Base-by-base conservation (phyloP, 1,284 basidiomycete species). In the Cutaneotrichosporon arboriforme region DNA sequence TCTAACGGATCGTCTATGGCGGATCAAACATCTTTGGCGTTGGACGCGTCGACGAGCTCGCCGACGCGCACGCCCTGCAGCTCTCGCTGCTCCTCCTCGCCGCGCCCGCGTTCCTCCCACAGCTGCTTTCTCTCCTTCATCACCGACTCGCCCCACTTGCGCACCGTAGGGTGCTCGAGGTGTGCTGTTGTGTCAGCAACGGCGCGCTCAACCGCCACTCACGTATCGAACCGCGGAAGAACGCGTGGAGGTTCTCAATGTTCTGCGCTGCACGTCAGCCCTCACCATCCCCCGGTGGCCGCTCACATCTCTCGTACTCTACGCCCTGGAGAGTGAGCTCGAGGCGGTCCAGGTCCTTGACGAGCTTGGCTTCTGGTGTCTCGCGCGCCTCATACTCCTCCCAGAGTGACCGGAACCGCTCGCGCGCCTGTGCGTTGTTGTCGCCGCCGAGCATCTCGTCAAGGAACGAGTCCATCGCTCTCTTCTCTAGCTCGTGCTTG, bases 331-430 rank as follows among this genome's bases (percentile, higher is more conserved):
- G 78, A 3, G 88, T 87, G 81, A 98, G 87, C 73, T 98, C 94
- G 56, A 97, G 85, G 12, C 90, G 80, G 71, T 98, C 94, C 12
- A 97, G 80, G 71, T 98, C 87, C 67, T 98, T 97, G 54, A 97
- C 93, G 62, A 97, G 88, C 60, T 80, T 84, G 1, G 91, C 87
- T 74, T 97, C 94, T 10, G 83, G 76, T 0, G 87, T 88, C 64
- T 81, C 67, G 4, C 88, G 81, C 39, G 83, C 84, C 77, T 98
- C 94, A 68, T 97, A 97, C 77, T 98, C 94, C 83, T 85, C 77
- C 88, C 89, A 97, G 0, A 97, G 75, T 0, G 81, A 77, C 59
- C 84, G 78, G 54, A 98, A 90, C 21, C 84, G 79, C 57, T 86
- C 79, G 1, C 88, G 86, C 0, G 88, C 87, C 12, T 87, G 83